Conservation (phyloP, 306 rosid species). For the Rosa chinensis region DNA sequence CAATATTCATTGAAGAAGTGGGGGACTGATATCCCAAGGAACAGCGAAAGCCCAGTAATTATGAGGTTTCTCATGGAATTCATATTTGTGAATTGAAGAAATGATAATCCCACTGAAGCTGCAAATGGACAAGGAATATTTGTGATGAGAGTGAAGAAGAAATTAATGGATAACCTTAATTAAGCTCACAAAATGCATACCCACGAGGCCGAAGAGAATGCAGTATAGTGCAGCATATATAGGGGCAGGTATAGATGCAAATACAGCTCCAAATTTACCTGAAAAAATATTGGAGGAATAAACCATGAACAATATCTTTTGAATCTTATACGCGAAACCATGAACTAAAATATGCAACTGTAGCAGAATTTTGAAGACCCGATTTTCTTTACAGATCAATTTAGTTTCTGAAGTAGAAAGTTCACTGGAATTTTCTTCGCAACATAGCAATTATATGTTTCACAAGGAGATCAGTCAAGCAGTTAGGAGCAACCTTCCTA, state of each 20-base stretch:
- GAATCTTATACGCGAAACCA: not conserved
- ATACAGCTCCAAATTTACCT: conserved; percentile 98
- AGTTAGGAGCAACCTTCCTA: conserved; percentile 11
- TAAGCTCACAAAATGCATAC: conserved; percentile 41
- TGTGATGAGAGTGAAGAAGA: conserved; percentile 18
- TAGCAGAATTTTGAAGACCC: not conserved
- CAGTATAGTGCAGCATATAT: conserved; percentile 88
- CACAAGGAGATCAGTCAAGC: not conserved
- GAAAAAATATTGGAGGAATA: conserved; percentile 22
- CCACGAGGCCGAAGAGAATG: conserved; percentile 84
- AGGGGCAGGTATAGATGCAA: conserved; percentile 94
- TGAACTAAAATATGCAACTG: not conserved
- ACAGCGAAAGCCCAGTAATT: conserved; percentile 80
- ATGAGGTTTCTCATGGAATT: conserved; percentile 94
- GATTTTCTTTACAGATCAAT: not conserved
- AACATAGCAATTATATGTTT: not conserved
- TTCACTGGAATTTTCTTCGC: not conserved
- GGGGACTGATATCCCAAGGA: conserved; percentile 90
- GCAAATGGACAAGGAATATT: conserved; percentile 29
- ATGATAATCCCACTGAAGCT: conserved; percentile 93
- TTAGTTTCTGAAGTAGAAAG: not conserved
- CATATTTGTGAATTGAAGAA: conserved; percentile 95
- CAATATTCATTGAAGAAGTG: conserved; percentile 73
- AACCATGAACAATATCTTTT: not conserved
- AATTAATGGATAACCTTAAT: not conserved